A percentile compares a stretch with the other conserved stretches of the same genome.
These are phyloP conservation scores for Claviceps cyperi DNA, from an alignment of 2,329 filamentous ascomycete genomes.

Conservation along the genomic window DNA sequence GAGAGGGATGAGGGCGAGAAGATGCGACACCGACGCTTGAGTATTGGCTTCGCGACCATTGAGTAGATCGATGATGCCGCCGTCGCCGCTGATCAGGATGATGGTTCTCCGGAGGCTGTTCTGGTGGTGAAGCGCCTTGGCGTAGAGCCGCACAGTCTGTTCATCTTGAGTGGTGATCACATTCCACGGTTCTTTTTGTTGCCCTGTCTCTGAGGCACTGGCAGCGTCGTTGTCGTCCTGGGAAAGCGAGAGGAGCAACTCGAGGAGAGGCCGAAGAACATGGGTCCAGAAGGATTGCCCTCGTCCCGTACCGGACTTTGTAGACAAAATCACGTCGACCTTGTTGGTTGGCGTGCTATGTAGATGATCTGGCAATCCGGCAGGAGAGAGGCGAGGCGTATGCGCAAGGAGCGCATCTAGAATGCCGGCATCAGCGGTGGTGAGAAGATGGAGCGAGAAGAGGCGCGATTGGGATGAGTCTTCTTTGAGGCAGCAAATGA, in stretches of 20 bases:
- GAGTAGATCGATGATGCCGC: conserved; percentile 68
- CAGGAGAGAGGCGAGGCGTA: conserved; percentile 14
- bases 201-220: neutral
- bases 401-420: conserved; percentile 24
- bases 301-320: conserved; percentile 45
- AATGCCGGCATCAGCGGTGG: conserved; percentile 11
- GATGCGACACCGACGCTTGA: conserved; percentile 15
- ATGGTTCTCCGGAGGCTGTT: conserved; percentile 33
- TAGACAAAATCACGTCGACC: conserved; percentile 55
- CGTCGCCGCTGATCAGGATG: conserved; percentile 75
- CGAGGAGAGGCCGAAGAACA: conserved; percentile 42
- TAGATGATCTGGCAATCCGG: conserved; percentile 24
- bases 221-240: conserved; percentile 11
- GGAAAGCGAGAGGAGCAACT: conserved; percentile 25
- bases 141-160: conserved; percentile 50
- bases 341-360: conserved; percentile 10
- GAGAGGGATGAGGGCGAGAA: conserved; percentile 41
- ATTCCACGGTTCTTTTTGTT: neutral
- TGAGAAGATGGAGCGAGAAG: conserved; percentile 15
- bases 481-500: conserved; percentile 27
- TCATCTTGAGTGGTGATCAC: conserved; percentile 49
- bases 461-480: conserved; percentile 13
- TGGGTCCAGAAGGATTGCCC: conserved; percentile 40
- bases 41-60: conserved; percentile 34
- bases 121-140: conserved; percentile 20